Evolutionary conservation across 73 alveolate species (phyloP), one percentile per base, ranked within the genome.

Genomic region (Paramecium biaurelia): DNA sequence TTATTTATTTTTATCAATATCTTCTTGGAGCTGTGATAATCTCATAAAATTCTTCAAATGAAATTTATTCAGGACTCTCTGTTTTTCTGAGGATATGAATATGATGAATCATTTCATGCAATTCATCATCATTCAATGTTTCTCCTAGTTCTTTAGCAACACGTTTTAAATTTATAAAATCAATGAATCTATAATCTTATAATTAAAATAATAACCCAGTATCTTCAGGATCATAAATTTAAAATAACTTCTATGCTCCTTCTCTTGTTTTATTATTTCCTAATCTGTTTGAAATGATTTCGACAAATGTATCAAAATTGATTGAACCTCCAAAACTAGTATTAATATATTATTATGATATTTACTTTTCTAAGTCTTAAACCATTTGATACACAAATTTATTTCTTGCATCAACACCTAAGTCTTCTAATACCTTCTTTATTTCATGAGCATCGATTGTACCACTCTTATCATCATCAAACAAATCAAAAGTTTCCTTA

Each of bases 401-500:
- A 85, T 95, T 95, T 76, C 94, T 94, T 47, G 95, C 93, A 63
- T 95, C 96, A 26, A 95, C 92, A n/a, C 97, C 98, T 63, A 95
- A 92, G 79, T 95, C 96, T 86, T 95, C 96, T 23, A 95, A 92
- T 37, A 94, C 96, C 30, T 92, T 93, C 93, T 95, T 95, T 84
- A 95, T 86, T 92, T 95, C 95, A 20, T 72, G 88, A 12, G 97
- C 95, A 86, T 93, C 94, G 28, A 95, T 95, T 42, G 93, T 47
- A 3, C 97, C 97, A 86, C 94, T 93, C 92, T 57, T 95, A 85
- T 94, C 97, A 9, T 89, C 89, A 86, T 95, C 98, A 79, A 94
- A 95, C 74, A 94, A 92, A 92, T 94, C 95, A 86, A 95, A 95
- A 26, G 96, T 96, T 93, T 95, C 98, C 93, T 94, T 94, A 14